Evolutionary conservation across 495 filamentous ascomycete genomes (phyloP).

Genomic region (Aspergillus coremiiformis): DNA sequence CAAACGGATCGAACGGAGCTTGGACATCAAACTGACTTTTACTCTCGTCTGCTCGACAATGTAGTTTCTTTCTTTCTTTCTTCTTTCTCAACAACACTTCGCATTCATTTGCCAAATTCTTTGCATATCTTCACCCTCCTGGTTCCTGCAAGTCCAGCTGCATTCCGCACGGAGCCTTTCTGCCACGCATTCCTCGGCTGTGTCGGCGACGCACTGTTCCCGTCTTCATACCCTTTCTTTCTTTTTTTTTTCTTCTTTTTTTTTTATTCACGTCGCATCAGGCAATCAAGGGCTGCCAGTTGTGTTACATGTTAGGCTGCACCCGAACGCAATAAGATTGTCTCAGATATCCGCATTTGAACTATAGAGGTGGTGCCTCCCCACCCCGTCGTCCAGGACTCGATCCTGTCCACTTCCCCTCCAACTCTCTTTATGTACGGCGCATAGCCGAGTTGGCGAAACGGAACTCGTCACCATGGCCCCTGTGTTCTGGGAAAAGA

Average conservation of each 20-base stretch:
- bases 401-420: not conserved
- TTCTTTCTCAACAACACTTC: not conserved
- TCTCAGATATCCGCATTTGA: not conserved
- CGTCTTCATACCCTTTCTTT: not conserved
- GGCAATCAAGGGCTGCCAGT: conserved; percentile 2
- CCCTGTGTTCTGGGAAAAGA: conserved; percentile 31
- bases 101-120: not conserved
- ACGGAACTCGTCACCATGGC: conserved; percentile 22
- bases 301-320: conserved; percentile 12
- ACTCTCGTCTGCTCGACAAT: not conserved
- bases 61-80: not conserved
- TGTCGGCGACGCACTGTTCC: conserved; percentile 8
- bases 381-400: not conserved
- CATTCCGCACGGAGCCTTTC: not conserved
- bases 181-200: conserved; percentile 17
- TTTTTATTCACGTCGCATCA: conserved; percentile 9
- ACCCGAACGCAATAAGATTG: conserved; percentile 11
- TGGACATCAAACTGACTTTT: not conserved
- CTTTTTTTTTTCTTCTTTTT: too few species aligned
- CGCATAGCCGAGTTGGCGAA: not conserved
- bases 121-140: not conserved
- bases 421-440: not conserved
- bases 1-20: conserved; percentile 1
- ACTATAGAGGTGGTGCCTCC: conserved; percentile 2
- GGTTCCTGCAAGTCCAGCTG: not conserved